Percentiles rank a stretch among this genome's conserved stretches.
These are phyloP conservation scores for Microstegium vimineum DNA, from an alignment of 176 grass and related monocot genomes.

Conservation along the genomic window DNA sequence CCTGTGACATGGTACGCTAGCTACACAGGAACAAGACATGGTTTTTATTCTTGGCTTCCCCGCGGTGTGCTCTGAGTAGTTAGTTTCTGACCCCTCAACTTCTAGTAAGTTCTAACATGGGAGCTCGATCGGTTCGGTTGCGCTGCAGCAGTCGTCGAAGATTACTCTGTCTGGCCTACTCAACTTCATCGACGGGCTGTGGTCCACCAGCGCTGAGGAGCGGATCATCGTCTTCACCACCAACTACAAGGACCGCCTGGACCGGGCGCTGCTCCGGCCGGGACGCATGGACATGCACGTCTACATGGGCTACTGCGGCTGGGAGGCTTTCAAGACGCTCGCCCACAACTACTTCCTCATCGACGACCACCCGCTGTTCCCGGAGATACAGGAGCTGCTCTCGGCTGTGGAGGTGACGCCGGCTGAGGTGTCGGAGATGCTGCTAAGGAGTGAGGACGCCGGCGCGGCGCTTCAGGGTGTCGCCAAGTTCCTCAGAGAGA, in stretches of 20 bases:
- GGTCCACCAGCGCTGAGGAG: slow-evolving; percentile 53
- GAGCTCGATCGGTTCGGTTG: no score
- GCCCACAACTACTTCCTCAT: slow-evolving; percentile 24
- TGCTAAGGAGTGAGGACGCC: neutral
- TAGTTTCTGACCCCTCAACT: no score
- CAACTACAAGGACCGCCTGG: slow-evolving; percentile 70
- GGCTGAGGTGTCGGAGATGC: slow-evolving; percentile 29
- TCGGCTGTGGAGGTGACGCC: slow-evolving; percentile 7
- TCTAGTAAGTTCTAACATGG: no score
- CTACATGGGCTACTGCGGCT: slow-evolving; percentile 40
- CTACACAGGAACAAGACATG: no score
- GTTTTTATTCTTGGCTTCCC: no score
- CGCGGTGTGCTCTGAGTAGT: no score
- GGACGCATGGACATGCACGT: slow-evolving; percentile 86
- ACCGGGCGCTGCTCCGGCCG: slow-evolving; percentile 65
- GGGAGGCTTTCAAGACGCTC: slow-evolving; percentile 38
- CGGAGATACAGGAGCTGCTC: slow-evolving; percentile 16
- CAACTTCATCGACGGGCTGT: no score
- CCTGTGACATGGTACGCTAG: no score
- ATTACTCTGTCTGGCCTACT: no score
- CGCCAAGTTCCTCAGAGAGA: neutral
- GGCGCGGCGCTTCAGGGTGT: neutral
- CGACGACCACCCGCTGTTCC: slow-evolving; percentile 21
- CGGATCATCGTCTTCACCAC: slow-evolving; percentile 74
- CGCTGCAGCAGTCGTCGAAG: no score